Evolutionary conservation across 345 rosid species (phyloP), one percentile per base, ranked within the genome.

Genomic region (Gossypium australe): DNA sequence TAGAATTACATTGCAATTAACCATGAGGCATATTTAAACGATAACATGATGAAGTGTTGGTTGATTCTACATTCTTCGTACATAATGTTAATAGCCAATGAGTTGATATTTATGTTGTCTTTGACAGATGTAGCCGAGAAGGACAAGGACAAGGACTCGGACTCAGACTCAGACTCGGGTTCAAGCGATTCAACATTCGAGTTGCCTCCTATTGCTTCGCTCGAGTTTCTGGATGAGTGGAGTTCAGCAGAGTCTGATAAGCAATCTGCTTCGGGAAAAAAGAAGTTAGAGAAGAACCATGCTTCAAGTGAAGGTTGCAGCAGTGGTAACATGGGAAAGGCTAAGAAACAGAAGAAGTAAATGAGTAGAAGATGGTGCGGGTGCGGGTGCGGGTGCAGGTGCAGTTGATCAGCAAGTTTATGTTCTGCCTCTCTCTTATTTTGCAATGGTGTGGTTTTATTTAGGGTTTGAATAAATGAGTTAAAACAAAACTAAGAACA

Each of bases 341-440:
- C 7, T 13, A 65, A 65, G 27, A 65, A 65, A 65, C 69, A 65
- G 27, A 65, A 41, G 69, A 65, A 3, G 27, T n/a, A 65, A n/a
- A 34, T 0, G 41, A 34, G 49, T 10, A 8, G 49, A 45, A 45
- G 49, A 45, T 45, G 49, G 49, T 45, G 49, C 49, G 7, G 48
- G 48, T 45, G 48, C 9, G 2, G 48, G 11, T 29, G 38, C 38
- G 1, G 41, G 24, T 22, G 24, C 24, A 1, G 24, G 1, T 34
- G 41, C 7, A 5, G 41, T 10, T 45, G 49, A 45, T 45, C 13
- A 11, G 49, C 49, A 45, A 45, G 49, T 45, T 45, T 7, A 11
- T 45, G 49, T 45, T 45, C 41, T 34, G 41, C 41, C 41, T 34
- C 5, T 34, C 41, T 34, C 41, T 34, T 34, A 34, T 34, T 34